Evolutionary conservation across 441 rosid species (phyloP).

Genomic region (Flueggea neowawraea): DNA sequence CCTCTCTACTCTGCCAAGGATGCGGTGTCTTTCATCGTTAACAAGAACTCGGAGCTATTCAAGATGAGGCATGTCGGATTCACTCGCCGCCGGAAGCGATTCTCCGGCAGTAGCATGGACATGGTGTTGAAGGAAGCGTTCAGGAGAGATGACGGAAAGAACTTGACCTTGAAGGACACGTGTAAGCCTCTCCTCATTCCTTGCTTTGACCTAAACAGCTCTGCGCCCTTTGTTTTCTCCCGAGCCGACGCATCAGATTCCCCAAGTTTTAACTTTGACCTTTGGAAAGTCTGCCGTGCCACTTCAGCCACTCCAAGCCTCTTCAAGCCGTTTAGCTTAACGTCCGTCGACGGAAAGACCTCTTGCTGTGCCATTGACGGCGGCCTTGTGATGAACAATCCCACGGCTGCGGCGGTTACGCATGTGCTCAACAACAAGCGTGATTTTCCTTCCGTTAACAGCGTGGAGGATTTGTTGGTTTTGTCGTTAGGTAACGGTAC

Average conservation of each 20-base stretch:
- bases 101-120: slow-evolving; percentile 75
- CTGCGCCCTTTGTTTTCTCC: slow-evolving; percentile 96
- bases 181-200: slow-evolving; percentile 95
- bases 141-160: slow-evolving; percentile 55
- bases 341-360: slow-evolving; percentile 81
- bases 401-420: slow-evolving; percentile 84
- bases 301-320: slow-evolving; percentile 81
- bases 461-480: slow-evolving; percentile 87
- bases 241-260: slow-evolving; percentile 93
- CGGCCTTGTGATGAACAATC: slow-evolving; percentile 94
- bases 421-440: slow-evolving; percentile 95
- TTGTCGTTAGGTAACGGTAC: slow-evolving; percentile 82
- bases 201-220: slow-evolving; percentile 84
- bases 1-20: slow-evolving; percentile 72
- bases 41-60: slow-evolving; percentile 58
- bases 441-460: slow-evolving; percentile 75
- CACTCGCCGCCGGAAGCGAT: slow-evolving; percentile 41
- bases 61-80: slow-evolving; percentile 29
- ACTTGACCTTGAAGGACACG: slow-evolving; percentile 75
- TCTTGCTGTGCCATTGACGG: slow-evolving; percentile 82
- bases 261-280: slow-evolving; percentile 82
- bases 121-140: slow-evolving; percentile 56
- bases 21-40: slow-evolving; percentile 41
- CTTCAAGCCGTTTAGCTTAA: slow-evolving; percentile 63
- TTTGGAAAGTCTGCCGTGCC: slow-evolving; percentile 91